Base-by-base conservation (phyloP, 257 asterid species). In the Echium plantagineum region DNA sequence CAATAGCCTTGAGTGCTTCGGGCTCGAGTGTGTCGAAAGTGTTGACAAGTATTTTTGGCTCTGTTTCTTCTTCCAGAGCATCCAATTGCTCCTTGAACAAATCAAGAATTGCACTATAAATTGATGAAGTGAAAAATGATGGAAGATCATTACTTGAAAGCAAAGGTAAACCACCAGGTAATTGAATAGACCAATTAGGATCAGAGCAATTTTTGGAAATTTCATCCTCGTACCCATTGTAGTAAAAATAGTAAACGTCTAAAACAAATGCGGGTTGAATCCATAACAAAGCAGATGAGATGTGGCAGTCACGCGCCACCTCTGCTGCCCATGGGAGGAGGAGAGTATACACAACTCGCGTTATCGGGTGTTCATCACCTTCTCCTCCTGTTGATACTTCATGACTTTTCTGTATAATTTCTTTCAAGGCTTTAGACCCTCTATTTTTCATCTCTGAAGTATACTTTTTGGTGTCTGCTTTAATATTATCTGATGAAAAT, bases 201-300 rank as follows among this genome's bases (percentile, higher is more conserved):
- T 42, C 49, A 42, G 10, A 7, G 17, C 16, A 10, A 6, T 19
- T 54, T 4, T 64, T 13, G 0, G 9, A 8, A 0, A 89, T 69
- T 5, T 66, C 73, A 0, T 79, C 80, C 1, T 6, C 73, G 15
- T 52, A 73, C 5, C 85, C 89, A n/a, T 81, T 64, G 72, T 86
- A 84, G 20, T 78, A 82, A 51, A 69, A 56, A 61, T 82, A 78
- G 69, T 89, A 86, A 4, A 82, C 57, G 20, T 28, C 69, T 9
- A 86, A 22, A 5, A 81, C 78, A 42, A 87, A 60, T 18, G 97
- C 91, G 0, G 89, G 87, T 54, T 86, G 93, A 62, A 81, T 80
- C 83, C 86, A 81, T 16, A 84, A 84, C 3, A 89, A 77, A 0
- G 86, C 82, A 49, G 77, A 31, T 0, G 85, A 89, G 48, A 84